Percentiles rank a stretch among this genome's conserved stretches.
These are phyloP conservation scores for Neocallimastix lanati DNA, from an alignment of 192 early-diverging fungal species.

Conservation along the genomic window DNA sequence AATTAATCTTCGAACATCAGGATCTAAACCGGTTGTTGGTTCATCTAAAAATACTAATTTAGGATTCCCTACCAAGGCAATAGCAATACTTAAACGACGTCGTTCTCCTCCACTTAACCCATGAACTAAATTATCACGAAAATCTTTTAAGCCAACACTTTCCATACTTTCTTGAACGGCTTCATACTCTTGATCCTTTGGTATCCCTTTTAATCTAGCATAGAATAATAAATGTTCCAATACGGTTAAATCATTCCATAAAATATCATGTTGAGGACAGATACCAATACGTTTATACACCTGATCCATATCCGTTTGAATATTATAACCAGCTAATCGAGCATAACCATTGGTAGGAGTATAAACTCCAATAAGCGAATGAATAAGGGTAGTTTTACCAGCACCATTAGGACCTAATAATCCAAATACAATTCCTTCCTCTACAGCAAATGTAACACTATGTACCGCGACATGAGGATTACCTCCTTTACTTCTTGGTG, in stretches of 20 bases:
- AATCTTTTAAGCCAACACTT: slow-evolving; percentile 29
- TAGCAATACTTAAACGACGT: slow-evolving; percentile 1
- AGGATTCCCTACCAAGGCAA: not conserved
- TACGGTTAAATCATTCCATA: slow-evolving; percentile 55
- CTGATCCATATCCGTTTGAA: slow-evolving; percentile 24
- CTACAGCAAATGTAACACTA: slow-evolving; percentile 42
- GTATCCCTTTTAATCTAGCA: slow-evolving; percentile 46
- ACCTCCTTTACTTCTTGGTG: slow-evolving; percentile 1
- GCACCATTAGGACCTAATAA: slow-evolving; percentile 22
- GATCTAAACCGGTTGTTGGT: not conserved
- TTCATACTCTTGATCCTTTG: slow-evolving; percentile 14
- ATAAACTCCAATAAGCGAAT: slow-evolving; percentile 50
- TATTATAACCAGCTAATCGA: slow-evolving; percentile 29
- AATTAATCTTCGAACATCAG: slow-evolving; percentile 43
- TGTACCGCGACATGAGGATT: slow-evolving; percentile 39
- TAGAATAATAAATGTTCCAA: slow-evolving; percentile 25
- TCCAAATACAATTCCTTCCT: slow-evolving; percentile 41
- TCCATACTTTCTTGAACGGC: slow-evolving; percentile 21
- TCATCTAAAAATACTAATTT: slow-evolving; percentile 3
- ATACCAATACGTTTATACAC: slow-evolving; percentile 48
- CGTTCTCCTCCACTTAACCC: slow-evolving; percentile 30
- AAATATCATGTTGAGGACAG: slow-evolving; percentile 56
- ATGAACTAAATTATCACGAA: slow-evolving; percentile 31
- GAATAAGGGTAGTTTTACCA: slow-evolving; percentile 47
- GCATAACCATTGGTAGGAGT: slow-evolving; percentile 32